A percentile compares a stretch with the other conserved stretches of the same genome.
These are phyloP conservation scores for Thelonectria olida DNA, from an alignment of 2,329 filamentous ascomycete genomes.

Conservation along the genomic window DNA sequence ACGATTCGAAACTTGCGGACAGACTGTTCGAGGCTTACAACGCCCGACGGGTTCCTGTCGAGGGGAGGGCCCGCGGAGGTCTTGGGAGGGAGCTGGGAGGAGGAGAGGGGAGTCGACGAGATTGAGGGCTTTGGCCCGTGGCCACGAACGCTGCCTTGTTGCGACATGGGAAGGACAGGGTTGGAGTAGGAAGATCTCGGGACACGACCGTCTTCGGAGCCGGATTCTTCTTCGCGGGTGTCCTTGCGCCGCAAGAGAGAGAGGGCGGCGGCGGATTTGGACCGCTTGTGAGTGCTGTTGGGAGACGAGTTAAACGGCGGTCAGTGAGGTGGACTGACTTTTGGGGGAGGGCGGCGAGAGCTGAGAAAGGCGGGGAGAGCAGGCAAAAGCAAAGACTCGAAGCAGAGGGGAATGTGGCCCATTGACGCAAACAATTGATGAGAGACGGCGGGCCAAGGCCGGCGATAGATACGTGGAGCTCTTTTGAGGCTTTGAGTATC, in stretches of 20 bases:
- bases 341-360: constrained; percentile 21
- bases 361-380: constrained; percentile 10
- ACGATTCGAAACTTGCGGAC: constrained; percentile 95
- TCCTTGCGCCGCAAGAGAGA: constrained; percentile 65
- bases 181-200: constrained; percentile 44
- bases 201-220: constrained; percentile 59
- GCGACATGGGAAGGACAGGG: constrained; percentile 48
- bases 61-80: constrained; percentile 47
- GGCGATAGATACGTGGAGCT: constrained; percentile 2
- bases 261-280: constrained; percentile 62
- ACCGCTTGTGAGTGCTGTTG: constrained; percentile 57
- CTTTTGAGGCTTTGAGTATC: not conserved
- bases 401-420: constrained; percentile 30
- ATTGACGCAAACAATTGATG: constrained; percentile 21
- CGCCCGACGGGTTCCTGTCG: constrained; percentile 45
- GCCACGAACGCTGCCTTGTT: constrained; percentile 49
- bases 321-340: constrained; percentile 41
- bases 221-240: constrained; percentile 61
- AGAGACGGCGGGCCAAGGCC: not conserved
- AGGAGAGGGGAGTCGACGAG: constrained; percentile 52
- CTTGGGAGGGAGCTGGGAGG: constrained; percentile 41
- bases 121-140: constrained; percentile 59
- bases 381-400: constrained; percentile 21
- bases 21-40: constrained; percentile 82
- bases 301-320: constrained; percentile 38